A percentile compares a stretch with the other conserved stretches of the same genome.
These are phyloP conservation scores for Flaveria bidentis DNA, from an alignment of 129 eudicot genomes.

Conservation along the genomic window DNA sequence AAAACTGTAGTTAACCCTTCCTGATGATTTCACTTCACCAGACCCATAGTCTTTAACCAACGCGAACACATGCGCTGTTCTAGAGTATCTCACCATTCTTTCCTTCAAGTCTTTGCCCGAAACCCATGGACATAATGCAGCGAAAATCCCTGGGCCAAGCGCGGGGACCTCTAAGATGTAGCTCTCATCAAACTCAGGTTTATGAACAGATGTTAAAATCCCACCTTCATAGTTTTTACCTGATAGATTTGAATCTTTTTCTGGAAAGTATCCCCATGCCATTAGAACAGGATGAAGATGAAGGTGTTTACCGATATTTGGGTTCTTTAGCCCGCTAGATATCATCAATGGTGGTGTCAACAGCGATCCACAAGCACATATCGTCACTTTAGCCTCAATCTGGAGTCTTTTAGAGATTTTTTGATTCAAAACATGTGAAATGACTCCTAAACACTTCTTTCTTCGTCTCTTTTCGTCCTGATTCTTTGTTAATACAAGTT, in stretches of 20 bases:
- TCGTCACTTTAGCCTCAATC: constrained; percentile 71
- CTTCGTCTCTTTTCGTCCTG: constrained; percentile 26
- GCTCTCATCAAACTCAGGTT: constrained; percentile 37
- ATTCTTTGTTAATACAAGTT: constrained; percentile 42
- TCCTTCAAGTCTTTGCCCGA: constrained; percentile 61
- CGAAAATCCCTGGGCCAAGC: constrained; percentile 68
- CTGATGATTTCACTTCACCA: constrained; percentile 58
- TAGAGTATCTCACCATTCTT: constrained; percentile 53
- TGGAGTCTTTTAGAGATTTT: constrained; percentile 46
- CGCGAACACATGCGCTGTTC: constrained; percentile 73
- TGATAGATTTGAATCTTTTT: constrained; percentile 33
- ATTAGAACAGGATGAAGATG: constrained; percentile 79
- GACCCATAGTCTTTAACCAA: constrained; percentile 68
- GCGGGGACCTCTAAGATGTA: constrained; percentile 69
- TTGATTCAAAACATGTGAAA: constrained; percentile 40
- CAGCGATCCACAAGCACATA: constrained; percentile 82
- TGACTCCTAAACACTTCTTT: constrained; percentile 68
- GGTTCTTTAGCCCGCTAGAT: constrained; percentile 72
- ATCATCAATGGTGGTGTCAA: constrained; percentile 79
- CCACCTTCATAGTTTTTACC: constrained; percentile 76
- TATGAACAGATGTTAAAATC: constrained; percentile 67
- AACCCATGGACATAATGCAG: constrained; percentile 67
- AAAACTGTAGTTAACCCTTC: constrained; percentile 48
- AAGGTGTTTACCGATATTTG: constrained; percentile 69
- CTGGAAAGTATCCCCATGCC: constrained; percentile 98